Conservation (phyloP, 2,329 filamentous ascomycete genomes). For the Epichloe brachyelytri region DNA sequence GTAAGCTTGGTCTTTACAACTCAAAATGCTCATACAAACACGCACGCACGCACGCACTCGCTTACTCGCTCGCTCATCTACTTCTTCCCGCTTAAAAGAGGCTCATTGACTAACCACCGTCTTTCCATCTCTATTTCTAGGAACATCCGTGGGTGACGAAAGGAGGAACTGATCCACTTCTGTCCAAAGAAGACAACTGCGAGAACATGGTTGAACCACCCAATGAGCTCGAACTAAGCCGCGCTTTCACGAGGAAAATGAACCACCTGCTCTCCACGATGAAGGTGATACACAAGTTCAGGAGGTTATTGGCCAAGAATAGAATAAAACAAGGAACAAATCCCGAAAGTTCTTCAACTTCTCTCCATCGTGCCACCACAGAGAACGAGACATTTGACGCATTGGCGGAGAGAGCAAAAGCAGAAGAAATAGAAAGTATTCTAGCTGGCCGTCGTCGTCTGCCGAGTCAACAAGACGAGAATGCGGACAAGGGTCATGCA, state of each 20-base stretch:
- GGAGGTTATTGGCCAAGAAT: slow-evolving; percentile 45
- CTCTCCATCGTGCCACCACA: neutral
- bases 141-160: slow-evolving; percentile 89
- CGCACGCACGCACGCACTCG: neutral
- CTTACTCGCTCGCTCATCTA: neutral
- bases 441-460: slow-evolving; percentile 33
- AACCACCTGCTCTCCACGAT: slow-evolving; percentile 77
- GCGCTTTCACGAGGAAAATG: slow-evolving; percentile 84
- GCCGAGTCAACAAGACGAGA: slow-evolving; percentile 19
- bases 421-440: slow-evolving; percentile 36
- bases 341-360: neutral
- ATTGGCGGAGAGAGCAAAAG: slow-evolving; percentile 23
- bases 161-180: slow-evolving; percentile 60
- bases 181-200: slow-evolving; percentile 78
- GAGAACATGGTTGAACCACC: slow-evolving; percentile 67
- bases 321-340: slow-evolving; percentile 10
- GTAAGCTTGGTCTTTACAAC: slow-evolving; percentile 36
- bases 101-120: neutral
- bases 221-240: slow-evolving; percentile 80
- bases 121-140: slow-evolving; percentile 29
- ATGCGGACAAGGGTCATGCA: slow-evolving; percentile 30
- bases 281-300: slow-evolving; percentile 86
- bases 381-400: slow-evolving; percentile 9
- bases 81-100: neutral
- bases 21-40: neutral